These are phyloP conservation scores for Aspergillus sergii DNA, from an alignment of 2,329 filamentous ascomycete species.

Conservation along the genomic window DNA sequence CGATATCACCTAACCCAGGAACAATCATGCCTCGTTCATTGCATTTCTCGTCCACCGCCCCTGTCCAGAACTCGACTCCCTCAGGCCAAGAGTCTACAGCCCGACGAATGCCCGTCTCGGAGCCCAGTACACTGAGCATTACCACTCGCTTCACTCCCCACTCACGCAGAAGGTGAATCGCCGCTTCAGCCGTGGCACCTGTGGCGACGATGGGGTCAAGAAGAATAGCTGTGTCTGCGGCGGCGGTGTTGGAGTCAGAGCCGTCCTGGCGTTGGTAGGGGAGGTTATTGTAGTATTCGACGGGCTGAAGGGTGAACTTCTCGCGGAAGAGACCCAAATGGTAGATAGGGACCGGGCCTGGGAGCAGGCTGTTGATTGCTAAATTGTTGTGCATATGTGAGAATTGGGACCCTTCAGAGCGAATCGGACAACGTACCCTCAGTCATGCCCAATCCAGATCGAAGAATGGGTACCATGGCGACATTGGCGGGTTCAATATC, in stretches of 20 bases:
- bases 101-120: conserved; percentile 67
- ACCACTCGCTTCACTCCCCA: conserved; percentile 88
- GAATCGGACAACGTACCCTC: conserved; percentile 58
- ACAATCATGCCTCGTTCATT: conserved; percentile 85
- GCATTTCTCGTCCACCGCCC: conserved; percentile 71
- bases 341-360: conserved; percentile 77
- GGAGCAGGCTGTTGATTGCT: conserved; percentile 80
- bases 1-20: conserved; percentile 87
- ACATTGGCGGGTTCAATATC: conserved; percentile 67
- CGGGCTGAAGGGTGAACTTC: conserved; percentile 79
- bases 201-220: conserved; percentile 94
- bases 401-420: not conserved
- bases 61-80: conserved; percentile 69
- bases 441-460: conserved; percentile 88
- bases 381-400: conserved; percentile 15
- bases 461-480: conserved; percentile 87
- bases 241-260: conserved; percentile 39
- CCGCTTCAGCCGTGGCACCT: conserved; percentile 83
- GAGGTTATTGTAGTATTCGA: conserved; percentile 98
- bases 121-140: conserved; percentile 74
- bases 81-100: conserved; percentile 77
- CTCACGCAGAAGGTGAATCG: conserved; percentile 84
- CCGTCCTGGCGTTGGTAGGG: conserved; percentile 59
- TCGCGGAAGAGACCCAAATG: conserved; percentile 95
- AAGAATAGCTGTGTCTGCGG: conserved; percentile 72